Evolutionary conservation across 192 early-diverging fungal genomes (phyloP), one percentile per base, ranked within the genome.

Genomic region (Coemansia sp.): DNA sequence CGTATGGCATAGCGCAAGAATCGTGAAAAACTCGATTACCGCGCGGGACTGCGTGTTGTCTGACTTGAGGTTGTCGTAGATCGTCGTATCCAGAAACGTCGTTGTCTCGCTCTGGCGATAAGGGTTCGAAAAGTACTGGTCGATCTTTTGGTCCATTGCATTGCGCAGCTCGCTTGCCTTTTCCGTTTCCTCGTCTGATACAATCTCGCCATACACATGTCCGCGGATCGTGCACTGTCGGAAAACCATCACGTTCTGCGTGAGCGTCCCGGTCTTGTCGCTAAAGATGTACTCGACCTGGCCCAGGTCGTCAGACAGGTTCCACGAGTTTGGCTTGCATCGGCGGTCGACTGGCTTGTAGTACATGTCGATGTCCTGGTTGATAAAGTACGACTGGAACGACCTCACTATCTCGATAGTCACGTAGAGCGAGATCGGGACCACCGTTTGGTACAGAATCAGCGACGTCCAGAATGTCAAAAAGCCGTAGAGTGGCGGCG

Each of bases 211-310:
- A 65, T 96, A 96, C 11, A 90, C 76, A 15, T 87, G 78, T 15
- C 94, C 96, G 29, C 87, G 87, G 50, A 95, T 94, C 0, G 91
- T 89, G 74, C 94, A 96, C 68, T 91, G 89, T 47, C 89, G 88
- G 61, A 95, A 96, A 74, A 92, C 91, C 96, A 98, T 98, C 8
- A 95, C 87, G 67, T 98, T 98, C 64, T 92, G 89, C 0, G 97
- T 98, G 40, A 98, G 72, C 2, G 97, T 98, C 8, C 97, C 95
- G 0, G 97, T 98, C 57, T 98, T 98, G 79, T 98, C 97, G 23
- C 91, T 92, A 66, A 98, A 97, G 13, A 97, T 86, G 78, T 97
- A 97, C 70, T 96, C 91, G 31, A 98, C 92, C 69, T 96, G 92
- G 9, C 94, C 94, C 10, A 98, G 75, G 70, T 98, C 94, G 61